Conservation (phyloP, 1,284 basidiomycete genomes). For the Kwoniella shivajii region DNA sequence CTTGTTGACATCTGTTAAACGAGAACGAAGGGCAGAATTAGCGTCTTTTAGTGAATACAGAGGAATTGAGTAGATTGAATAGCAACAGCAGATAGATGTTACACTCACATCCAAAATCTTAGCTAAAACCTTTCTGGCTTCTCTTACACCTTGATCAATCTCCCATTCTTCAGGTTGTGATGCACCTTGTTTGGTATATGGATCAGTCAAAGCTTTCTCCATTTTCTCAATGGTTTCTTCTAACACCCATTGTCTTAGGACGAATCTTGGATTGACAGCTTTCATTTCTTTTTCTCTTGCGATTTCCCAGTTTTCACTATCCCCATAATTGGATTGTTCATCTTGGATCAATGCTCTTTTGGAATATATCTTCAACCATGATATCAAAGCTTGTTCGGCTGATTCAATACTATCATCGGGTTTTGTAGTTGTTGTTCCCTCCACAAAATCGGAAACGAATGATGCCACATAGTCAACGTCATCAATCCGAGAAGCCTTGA, state of each 20-base stretch:
- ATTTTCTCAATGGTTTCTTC: conserved; percentile 80
- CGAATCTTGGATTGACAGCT: conserved; percentile 77
- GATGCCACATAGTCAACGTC: conserved; percentile 48
- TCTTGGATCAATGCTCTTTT: conserved; percentile 60
- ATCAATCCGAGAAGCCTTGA: conserved; percentile 59
- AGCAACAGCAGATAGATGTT: not conserved
- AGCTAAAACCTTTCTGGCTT: conserved; percentile 30
- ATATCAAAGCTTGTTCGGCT: conserved; percentile 58
- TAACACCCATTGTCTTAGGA: conserved; percentile 87
- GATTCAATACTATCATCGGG: conserved; percentile 56
- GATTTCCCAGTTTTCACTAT: conserved; percentile 33
- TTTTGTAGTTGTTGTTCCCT: conserved; percentile 54
- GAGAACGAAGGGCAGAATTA: not conserved
- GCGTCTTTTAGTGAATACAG: not conserved
- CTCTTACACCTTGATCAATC: conserved; percentile 22
- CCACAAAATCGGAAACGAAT: conserved; percentile 62
- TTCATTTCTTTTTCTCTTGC: conserved; percentile 48
- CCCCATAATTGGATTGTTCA: conserved; percentile 51
- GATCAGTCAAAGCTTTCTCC: conserved; percentile 68
- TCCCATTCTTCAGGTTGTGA: conserved; percentile 21
- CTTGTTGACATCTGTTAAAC: conserved; percentile 72
- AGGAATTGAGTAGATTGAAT: not conserved
- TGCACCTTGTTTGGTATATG: conserved; percentile 10
- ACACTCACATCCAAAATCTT: conserved; percentile 31
- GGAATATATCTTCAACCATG: conserved; percentile 72